Percentiles rank a stretch among this genome's conserved stretches.
Conservation (phyloP, 495 filamentous ascomycete genomes). For the Penicillium crystallinum region DNA sequence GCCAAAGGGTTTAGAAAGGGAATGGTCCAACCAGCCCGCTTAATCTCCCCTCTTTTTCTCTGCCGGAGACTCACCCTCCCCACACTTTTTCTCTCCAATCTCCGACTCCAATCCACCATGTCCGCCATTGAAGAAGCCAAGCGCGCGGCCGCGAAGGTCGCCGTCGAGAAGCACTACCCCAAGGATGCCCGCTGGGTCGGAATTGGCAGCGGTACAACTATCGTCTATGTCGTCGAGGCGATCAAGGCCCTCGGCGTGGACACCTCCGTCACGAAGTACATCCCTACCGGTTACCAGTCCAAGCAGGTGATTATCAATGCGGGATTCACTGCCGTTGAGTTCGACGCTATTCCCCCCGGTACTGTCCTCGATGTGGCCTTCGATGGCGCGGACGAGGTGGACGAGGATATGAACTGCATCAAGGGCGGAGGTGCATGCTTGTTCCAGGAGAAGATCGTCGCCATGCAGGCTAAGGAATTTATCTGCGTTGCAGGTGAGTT, state of each 20-base stretch:
- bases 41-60: conserved; percentile 11
- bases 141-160: conserved; percentile 72
- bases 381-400: conserved; percentile 95
- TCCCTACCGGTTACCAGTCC: conserved; percentile 89
- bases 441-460: conserved; percentile 97
- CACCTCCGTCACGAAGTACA: conserved; percentile 64
- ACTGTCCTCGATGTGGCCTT: conserved; percentile 75
- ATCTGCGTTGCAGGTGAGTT: conserved; percentile 80
- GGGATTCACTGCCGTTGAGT: conserved; percentile 68
- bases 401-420: conserved; percentile 91
- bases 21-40: conserved; percentile 9
- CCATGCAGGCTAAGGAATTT: conserved; percentile 77
- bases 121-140: conserved; percentile 66
- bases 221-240: conserved; percentile 92
- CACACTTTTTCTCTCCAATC: background rate
- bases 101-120: conserved; percentile 20
- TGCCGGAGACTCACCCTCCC: conserved; percentile 11
- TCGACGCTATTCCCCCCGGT: conserved; percentile 61
- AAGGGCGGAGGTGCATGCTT: conserved; percentile 96
- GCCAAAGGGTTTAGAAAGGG: background rate
- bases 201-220: conserved; percentile 90
- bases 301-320: conserved; percentile 74
- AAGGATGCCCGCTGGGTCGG: conserved; percentile 69
- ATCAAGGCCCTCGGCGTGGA: conserved; percentile 66
- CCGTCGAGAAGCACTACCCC: conserved; percentile 80